Conservation (phyloP, 2,329 filamentous ascomycete species). For the Podosphaera xanthii region DNA sequence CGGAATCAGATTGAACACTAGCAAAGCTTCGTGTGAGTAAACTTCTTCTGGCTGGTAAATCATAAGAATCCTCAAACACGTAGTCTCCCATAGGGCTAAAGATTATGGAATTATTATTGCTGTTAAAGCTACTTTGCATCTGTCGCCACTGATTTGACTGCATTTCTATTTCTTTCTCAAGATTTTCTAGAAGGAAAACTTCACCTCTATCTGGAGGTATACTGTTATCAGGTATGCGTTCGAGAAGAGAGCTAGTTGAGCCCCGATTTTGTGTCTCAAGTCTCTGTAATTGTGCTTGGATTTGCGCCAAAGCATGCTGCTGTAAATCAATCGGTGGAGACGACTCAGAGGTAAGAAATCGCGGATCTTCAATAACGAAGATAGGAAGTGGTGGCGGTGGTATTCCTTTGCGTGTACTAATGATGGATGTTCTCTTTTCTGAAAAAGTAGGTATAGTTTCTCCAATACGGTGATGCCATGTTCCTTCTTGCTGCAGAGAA, state of each 20-base stretch:
- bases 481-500: background rate
- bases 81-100: constrained; percentile 6
- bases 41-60: too few species aligned
- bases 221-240: constrained; percentile 7
- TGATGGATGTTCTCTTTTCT: constrained; percentile 21
- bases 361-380: too few species aligned
- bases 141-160: constrained; percentile 37
- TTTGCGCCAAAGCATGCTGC: constrained; percentile 11
- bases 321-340: constrained; percentile 13
- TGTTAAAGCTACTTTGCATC: constrained; percentile 28
- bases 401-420: constrained; percentile 24
- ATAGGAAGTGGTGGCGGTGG: constrained; percentile 21
- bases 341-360: constrained; percentile 5
- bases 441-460: constrained; percentile 37
- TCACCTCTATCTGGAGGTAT: constrained; percentile 1
- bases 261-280: constrained; percentile 13
- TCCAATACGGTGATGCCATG: constrained; percentile 34
- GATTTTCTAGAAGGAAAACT: constrained; percentile 25
- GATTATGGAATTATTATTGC: constrained; percentile 11
- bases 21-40: background rate
- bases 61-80: too few species aligned
- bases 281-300: constrained; percentile 15
- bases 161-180: constrained; percentile 37
- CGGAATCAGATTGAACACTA: background rate
- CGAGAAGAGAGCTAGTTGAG: constrained; percentile 12